Conservation (phyloP, 805 yeast genomes). For the Lipomyces yamanashiensis region DNA sequence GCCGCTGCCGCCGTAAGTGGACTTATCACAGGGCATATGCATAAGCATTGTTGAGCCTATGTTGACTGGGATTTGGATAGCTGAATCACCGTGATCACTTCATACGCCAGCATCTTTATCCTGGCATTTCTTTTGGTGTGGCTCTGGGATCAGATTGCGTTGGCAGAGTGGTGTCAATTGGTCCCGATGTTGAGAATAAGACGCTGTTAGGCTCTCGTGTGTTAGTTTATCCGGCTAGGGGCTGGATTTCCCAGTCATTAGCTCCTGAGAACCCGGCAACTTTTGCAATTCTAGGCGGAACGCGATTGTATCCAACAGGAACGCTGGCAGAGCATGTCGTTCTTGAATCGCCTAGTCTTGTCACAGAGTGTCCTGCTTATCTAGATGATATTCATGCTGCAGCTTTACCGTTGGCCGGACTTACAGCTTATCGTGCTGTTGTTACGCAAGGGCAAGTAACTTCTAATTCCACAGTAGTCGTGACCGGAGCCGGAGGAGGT, state of each 20-base stretch:
- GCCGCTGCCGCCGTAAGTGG: constrained; percentile 23
- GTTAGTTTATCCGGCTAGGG: constrained; percentile 29
- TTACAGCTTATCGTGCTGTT: constrained; percentile 38
- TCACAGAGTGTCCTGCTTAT: constrained; percentile 29
- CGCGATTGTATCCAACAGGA: constrained; percentile 28
- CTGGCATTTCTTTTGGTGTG: constrained; percentile 30
- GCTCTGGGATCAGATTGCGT: constrained; percentile 36
- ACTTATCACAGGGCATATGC: too few relatives aligned
- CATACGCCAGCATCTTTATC: constrained; percentile 34
- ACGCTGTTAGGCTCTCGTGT: constrained; percentile 24
- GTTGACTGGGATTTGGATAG: neutral
- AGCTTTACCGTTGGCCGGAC: constrained; percentile 37
- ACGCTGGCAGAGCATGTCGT: constrained; percentile 31
- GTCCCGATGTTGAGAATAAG: constrained; percentile 4
- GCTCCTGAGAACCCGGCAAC: constrained; percentile 25
- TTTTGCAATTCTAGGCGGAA: constrained; percentile 36
- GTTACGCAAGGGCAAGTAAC: constrained; percentile 24
- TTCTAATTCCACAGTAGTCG: constrained; percentile 26
- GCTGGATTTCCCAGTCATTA: constrained; percentile 22
- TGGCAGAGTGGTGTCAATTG: constrained; percentile 30
- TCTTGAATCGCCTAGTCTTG: constrained; percentile 17
- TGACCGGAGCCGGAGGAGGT: constrained; percentile 65
- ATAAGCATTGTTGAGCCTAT: neutral
- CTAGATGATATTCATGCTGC: constrained; percentile 34
- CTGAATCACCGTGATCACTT: constrained; percentile 38